These are phyloP conservation scores for Candolleomyces efflorescens DNA, from an alignment of 768 basidiomycete genomes.

Conservation along the genomic window DNA sequence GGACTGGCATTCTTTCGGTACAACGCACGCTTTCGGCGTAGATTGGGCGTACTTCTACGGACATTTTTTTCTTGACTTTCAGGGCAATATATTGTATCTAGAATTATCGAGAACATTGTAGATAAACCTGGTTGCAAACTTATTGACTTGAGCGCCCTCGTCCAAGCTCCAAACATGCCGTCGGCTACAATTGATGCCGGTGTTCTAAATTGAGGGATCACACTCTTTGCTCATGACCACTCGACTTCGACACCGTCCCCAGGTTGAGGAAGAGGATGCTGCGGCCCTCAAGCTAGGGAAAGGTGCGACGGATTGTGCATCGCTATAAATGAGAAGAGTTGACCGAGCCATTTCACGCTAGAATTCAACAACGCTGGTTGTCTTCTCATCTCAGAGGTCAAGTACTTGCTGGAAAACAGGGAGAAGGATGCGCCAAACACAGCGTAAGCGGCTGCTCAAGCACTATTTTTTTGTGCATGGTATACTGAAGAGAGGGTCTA, in stretches of 20 bases:
- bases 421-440: conserved; percentile 88
- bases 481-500: not conserved
- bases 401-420: conserved; percentile 82
- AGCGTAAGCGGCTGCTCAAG: conserved; percentile 45
- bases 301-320: conserved; percentile 36
- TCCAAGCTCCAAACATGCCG: no score
- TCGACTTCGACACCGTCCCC: conserved; percentile 59
- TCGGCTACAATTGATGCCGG: no score
- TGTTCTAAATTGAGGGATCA: not conserved
- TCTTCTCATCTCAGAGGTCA: conserved; percentile 88
- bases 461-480: not conserved
- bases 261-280: conserved; percentile 81
- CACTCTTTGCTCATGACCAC: conserved; percentile 41
- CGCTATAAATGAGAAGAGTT: not conserved
- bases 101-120: no score
- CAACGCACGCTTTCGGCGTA: no score
- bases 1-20: no score
- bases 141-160: no score
- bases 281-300: conserved; percentile 78
- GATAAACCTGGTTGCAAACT: no score
- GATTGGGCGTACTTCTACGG: no score
- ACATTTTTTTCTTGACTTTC: no score
- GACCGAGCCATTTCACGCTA: conserved; percentile 21
- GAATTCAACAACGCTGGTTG: conserved; percentile 93
- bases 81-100: no score